Evolutionary conservation across 441 rosid genomes (phyloP).

Genomic region (Macaranga tanarius): DNA sequence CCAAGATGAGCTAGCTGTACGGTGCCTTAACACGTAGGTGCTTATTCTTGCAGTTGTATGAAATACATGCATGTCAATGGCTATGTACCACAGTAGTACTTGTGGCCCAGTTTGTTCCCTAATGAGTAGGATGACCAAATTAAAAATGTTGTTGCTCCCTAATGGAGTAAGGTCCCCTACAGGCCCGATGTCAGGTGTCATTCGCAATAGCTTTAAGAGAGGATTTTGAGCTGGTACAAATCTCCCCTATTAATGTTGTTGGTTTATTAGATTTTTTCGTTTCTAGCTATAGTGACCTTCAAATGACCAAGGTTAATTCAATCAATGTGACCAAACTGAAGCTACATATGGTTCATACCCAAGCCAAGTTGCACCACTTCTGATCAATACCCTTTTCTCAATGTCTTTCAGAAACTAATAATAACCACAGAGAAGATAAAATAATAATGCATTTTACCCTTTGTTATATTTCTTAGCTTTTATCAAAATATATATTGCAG

Average conservation of each 20-base stretch:
- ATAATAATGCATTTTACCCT: too few relatives aligned
- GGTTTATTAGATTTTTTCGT: not conserved
- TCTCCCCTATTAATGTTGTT: not conserved
- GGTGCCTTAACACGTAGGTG: not conserved
- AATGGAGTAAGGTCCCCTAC: not conserved
- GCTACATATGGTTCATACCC: constrained; percentile 3
- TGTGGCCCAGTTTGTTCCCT: constrained; percentile 1
- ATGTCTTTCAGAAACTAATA: too few relatives aligned
- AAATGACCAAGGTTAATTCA: not conserved
- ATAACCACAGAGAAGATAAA: too few relatives aligned
- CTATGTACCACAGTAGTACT: not conserved
- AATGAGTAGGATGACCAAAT: not conserved
- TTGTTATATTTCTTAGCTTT: too few relatives aligned
- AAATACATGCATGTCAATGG: not conserved
- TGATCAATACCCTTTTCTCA: not conserved
- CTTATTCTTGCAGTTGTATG: not conserved
- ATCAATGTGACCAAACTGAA: too few relatives aligned
- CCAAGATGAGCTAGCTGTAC: not conserved
- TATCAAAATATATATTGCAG: too few relatives aligned
- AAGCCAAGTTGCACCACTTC: not conserved
- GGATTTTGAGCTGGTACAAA: not conserved
- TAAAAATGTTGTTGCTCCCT: not conserved
- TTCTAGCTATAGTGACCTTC: not conserved
- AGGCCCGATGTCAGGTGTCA: not conserved
- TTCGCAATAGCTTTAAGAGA: not conserved